A percentile compares a stretch with the other conserved stretches of the same genome.
phyloP scores from a whole-genome alignment of 306 rosid genomes.

The Ormosia emarginata region DNA sequence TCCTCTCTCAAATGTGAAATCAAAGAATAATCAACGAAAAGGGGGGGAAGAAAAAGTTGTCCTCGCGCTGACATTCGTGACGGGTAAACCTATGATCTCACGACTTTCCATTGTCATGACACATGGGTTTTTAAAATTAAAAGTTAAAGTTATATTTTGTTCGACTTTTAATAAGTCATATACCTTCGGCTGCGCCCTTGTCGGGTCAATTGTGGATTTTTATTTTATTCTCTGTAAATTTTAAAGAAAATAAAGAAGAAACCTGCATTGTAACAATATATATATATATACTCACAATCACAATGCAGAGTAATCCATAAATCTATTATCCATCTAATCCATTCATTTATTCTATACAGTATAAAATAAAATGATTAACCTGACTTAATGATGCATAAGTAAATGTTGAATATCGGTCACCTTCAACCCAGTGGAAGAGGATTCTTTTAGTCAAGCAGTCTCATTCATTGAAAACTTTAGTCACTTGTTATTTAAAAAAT shows the following conservation, averaged over 20 bases:
- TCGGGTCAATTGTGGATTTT: background rate
- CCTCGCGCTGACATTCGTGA: background rate
- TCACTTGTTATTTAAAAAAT: background rate
- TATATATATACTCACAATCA: too few relatives aligned
- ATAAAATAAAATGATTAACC: too few relatives aligned
- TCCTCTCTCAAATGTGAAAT: background rate
- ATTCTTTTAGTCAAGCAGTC: background rate
- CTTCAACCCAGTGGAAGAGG: background rate
- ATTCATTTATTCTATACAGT: too few relatives aligned
- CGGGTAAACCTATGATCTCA: background rate
- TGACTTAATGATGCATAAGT: background rate
- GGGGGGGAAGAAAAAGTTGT: background rate
- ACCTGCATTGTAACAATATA: too few relatives aligned
- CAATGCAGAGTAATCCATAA: background rate
- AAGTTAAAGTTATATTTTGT: too few relatives aligned
- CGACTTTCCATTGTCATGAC: background rate
- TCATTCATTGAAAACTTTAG: background rate
- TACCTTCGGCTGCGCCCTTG: background rate
- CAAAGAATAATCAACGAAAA: background rate
- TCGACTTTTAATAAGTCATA: background rate
- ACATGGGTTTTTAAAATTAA: background rate
- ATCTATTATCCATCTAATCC: background rate
- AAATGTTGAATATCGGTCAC: too few relatives aligned
- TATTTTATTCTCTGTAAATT: background rate
- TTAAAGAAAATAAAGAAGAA: too few relatives aligned